Evolutionary conservation across 2,329 filamentous ascomycete genomes (phyloP), one percentile per base, ranked within the genome.

Genomic region (Didymella glomerata): DNA sequence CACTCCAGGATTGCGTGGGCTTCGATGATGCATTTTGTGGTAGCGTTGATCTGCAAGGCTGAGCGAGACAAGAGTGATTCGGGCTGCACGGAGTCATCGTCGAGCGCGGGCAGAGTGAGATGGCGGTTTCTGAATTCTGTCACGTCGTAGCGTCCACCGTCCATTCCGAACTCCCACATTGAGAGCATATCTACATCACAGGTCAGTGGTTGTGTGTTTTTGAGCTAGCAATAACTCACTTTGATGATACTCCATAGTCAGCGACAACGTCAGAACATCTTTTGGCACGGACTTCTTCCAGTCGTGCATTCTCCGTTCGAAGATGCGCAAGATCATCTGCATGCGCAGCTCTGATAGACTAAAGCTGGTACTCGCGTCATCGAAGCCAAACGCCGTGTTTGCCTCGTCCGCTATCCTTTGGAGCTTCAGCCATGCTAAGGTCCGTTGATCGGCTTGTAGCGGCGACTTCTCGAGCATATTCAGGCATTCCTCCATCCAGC

Each of bases 131-230:
- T 55, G 46, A 74, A 77, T 11, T 76, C 71, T 13, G 73, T 74
- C 6, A 73, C 73, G 34, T 76, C 71, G 52, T 76, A 75, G 25
- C 68, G 68, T 18, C 75, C 75, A 10, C 74, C 73, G 20, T 77
- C 75, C 74, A 77, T 76, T 1, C 68, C 74, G 38, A 77, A 76
- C 41, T 77, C 75, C 69, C 71, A 77, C 69, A 76, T 76, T 0
- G 69, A 69, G 20, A 76, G 63, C 62, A 73, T 74, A 34, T 73
- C 54, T 57, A 28, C 13, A 9, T 1, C 1, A 18, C 32, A 18
- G 14, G 34, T 60, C 14, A 60, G 57, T 47, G 30, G 3, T 22
- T 16, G 10, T 9, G 13, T 22, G 4, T 1, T 3, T 14, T 14
- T 32, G 13, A 16, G 30, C 11, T 11, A 32, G 7, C 2, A 3